These are phyloP conservation scores for Candida qinlingensis DNA, from an alignment of 805 yeast genomes.

Conservation along the genomic window DNA sequence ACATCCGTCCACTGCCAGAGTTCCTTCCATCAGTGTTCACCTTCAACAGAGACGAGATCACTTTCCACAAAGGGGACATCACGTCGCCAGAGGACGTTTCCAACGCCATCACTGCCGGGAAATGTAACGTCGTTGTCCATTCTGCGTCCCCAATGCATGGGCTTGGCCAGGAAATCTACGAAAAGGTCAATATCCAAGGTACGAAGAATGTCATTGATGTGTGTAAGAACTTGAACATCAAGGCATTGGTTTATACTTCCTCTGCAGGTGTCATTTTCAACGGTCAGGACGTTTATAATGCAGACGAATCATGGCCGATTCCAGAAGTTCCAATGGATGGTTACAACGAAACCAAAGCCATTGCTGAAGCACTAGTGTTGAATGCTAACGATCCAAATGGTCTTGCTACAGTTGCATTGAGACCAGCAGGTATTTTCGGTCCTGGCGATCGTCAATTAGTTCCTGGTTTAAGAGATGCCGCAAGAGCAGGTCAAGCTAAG, in stretches of 20 bases:
- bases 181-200: constrained; percentile 87
- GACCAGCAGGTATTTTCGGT: constrained; percentile 98
- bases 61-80: constrained; percentile 75
- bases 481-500: constrained; percentile 78
- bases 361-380: constrained; percentile 80
- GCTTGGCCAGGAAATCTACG: constrained; percentile 70
- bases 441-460: constrained; percentile 97
- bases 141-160: constrained; percentile 98
- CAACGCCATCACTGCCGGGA: constrained; percentile 50
- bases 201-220: constrained; percentile 69
- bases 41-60: constrained; percentile 54
- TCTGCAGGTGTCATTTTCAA: constrained; percentile 97
- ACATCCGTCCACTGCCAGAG: constrained; percentile 83
- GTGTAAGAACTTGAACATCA: constrained; percentile 43
- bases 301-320: constrained; percentile 91
- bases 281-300: constrained; percentile 89
- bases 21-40: constrained; percentile 66
- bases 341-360: constrained; percentile 90
- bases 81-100: constrained; percentile 67
- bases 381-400: constrained; percentile 55
- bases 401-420: constrained; percentile 74
- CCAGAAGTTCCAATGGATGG: constrained; percentile 94
- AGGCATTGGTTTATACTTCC: constrained; percentile 86
- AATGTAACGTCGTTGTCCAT: constrained; percentile 80
- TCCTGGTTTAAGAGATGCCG: constrained; percentile 84